A percentile compares a stretch with the other conserved stretches of the same genome.
phyloP scores from a whole-genome alignment of 768 basidiomycete species.

The Calocybe indica region DNA sequence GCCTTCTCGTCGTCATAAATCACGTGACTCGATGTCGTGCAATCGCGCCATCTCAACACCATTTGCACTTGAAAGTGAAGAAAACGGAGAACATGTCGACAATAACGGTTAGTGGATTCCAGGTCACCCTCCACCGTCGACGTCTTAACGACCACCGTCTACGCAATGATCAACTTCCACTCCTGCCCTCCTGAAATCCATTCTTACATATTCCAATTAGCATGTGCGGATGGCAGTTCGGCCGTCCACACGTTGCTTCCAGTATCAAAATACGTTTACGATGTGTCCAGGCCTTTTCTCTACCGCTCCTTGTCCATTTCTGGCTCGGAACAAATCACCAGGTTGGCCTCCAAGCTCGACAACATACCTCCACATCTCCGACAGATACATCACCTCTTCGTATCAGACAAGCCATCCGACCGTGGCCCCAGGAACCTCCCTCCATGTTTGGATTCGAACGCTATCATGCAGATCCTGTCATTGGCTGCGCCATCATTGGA shows the following conservation, averaged over 20 bases:
- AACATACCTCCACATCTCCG: slow-evolving; percentile 28
- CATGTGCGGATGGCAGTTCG: slow-evolving; percentile 32
- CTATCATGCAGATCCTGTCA: slow-evolving; percentile 27
- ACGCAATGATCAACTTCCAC: slow-evolving; percentile 19
- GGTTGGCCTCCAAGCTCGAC: slow-evolving; percentile 24
- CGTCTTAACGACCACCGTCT: no score
- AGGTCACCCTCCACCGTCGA: no score
- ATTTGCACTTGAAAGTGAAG: no score
- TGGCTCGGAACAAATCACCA: slow-evolving; percentile 19
- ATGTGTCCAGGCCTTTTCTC: slow-evolving; percentile 30
- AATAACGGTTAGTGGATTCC: no score
- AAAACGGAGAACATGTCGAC: no score
- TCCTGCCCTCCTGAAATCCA: slow-evolving; percentile 38
- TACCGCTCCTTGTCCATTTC: slow-evolving; percentile 33
- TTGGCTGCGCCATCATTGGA: slow-evolving; percentile 35
- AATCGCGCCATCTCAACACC: no score
- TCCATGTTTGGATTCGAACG: slow-evolving; percentile 6
- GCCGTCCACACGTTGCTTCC: slow-evolving; percentile 29
- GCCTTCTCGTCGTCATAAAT: no score
- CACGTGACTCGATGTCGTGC: no score
- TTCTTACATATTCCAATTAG: slow-evolving; percentile 35
- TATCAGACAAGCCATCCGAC: slow-evolving; percentile 25
- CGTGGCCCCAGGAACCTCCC: slow-evolving; percentile 6
- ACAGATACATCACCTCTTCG: slow-evolving; percentile 37
- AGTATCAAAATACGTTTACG: slow-evolving; percentile 34